Evolutionary conservation across 768 basidiomycete species (phyloP).

Genomic region (Russula olivacea): DNA sequence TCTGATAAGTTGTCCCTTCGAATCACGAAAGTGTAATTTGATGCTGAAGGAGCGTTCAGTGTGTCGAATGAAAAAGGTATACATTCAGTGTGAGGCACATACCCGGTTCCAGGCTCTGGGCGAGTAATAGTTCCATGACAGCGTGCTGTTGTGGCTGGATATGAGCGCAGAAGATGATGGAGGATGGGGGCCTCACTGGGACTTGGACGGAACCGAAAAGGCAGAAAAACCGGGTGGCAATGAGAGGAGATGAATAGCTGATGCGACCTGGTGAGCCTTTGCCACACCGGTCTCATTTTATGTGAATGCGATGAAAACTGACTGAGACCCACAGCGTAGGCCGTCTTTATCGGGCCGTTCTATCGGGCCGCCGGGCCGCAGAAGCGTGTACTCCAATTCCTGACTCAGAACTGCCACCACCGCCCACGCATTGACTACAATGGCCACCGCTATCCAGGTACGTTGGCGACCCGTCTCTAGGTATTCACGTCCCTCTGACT

Average conservation of each 20-base stretch:
- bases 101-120: constrained; percentile 69
- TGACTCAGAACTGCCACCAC: background rate
- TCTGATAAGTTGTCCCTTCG: constrained; percentile 76
- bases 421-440: background rate
- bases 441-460: constrained; percentile 14
- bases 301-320: no score
- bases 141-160: constrained; percentile 21
- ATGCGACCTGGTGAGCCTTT: constrained; percentile 10
- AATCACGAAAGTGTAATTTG: constrained; percentile 84
- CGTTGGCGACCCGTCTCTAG: background rate
- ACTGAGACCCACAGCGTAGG: no score
- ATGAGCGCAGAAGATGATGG: background rate
- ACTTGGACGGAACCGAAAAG: constrained; percentile 8
- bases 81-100: constrained; percentile 20
- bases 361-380: constrained; percentile 5
- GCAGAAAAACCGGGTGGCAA: background rate
- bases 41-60: constrained; percentile 46
- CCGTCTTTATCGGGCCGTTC: background rate
- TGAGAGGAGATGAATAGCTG: background rate
- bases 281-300: background rate
- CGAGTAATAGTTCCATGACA: constrained; percentile 52
- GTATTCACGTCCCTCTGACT: background rate
- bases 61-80: background rate
- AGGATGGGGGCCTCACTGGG: background rate
- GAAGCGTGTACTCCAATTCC: background rate